Evolutionary conservation across 176 grass and related monocot genomes (phyloP).

Genomic region (Oryza glaberrima): DNA sequence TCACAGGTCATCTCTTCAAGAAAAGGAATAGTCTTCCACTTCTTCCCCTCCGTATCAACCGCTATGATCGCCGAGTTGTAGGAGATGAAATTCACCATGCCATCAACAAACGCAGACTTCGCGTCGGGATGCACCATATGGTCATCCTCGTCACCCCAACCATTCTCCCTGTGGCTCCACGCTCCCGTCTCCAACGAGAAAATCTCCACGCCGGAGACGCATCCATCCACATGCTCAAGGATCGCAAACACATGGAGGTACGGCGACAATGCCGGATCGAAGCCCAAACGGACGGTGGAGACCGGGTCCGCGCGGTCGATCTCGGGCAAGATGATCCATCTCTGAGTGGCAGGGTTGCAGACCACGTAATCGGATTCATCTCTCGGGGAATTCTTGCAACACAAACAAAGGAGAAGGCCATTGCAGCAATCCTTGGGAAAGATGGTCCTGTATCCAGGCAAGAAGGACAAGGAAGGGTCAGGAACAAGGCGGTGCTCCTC

Average conservation of each 20-base stretch:
- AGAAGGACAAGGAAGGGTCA: background rate
- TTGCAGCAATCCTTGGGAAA: background rate
- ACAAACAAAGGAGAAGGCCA: background rate
- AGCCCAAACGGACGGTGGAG: background rate
- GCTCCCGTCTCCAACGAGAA: background rate
- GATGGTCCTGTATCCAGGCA: background rate
- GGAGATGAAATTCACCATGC: background rate
- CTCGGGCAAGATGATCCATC: background rate
- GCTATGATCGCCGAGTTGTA: background rate
- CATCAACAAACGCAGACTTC: background rate
- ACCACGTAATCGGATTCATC: background rate
- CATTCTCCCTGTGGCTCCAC: background rate
- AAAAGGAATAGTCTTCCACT: background rate
- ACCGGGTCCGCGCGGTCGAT: background rate
- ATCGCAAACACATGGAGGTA: background rate
- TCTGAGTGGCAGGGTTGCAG: constrained; percentile 14
- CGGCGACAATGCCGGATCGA: background rate
- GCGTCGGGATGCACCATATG: background rate
- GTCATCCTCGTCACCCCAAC: background rate
- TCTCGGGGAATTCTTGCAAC: background rate
- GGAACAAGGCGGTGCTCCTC: background rate
- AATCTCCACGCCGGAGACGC: background rate
- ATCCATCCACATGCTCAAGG: background rate
- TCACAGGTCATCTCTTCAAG: background rate
- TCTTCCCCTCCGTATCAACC: background rate